Conservation (phyloP, 495 filamentous ascomycete genomes). For the Aspergillus incahuasiensis region DNA sequence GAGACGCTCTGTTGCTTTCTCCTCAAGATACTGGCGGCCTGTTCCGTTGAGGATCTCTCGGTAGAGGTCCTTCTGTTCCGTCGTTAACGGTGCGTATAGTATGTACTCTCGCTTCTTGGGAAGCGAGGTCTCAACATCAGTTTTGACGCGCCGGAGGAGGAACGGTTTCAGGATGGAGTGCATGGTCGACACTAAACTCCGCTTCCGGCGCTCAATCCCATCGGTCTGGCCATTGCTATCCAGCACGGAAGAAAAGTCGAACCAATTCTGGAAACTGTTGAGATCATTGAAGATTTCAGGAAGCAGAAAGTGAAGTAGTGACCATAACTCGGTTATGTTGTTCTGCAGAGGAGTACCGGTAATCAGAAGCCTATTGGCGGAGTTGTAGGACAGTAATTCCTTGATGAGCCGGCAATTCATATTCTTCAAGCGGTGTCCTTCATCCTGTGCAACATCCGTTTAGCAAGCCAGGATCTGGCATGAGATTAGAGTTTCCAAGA, state of each 20-base stretch:
- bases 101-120: constrained; percentile 97
- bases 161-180: constrained; percentile 92
- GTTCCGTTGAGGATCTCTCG: constrained; percentile 76
- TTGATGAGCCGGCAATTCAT: constrained; percentile 88
- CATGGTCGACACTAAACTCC: constrained; percentile 79
- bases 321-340: constrained; percentile 94
- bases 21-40: constrained; percentile 75
- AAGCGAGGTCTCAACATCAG: constrained; percentile 83
- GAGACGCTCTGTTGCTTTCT: constrained; percentile 70
- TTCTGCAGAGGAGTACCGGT: constrained; percentile 96
- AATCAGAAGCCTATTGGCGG: constrained; percentile 84
- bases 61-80: constrained; percentile 86
- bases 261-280: constrained; percentile 88
- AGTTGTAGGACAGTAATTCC: constrained; percentile 80
- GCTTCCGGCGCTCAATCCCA: constrained; percentile 53
- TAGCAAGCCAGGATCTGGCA: neutral
- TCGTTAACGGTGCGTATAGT: constrained; percentile 82
- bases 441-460: constrained; percentile 52
- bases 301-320: constrained; percentile 86
- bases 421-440: constrained; percentile 97
- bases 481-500: constrained; percentile 11
- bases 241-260: constrained; percentile 87
- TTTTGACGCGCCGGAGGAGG: constrained; percentile 81
- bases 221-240: constrained; percentile 67
- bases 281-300: constrained; percentile 88